Evolutionary conservation across 768 basidiomycete species (phyloP).

Genomic region (Termitomyces sp.): DNA sequence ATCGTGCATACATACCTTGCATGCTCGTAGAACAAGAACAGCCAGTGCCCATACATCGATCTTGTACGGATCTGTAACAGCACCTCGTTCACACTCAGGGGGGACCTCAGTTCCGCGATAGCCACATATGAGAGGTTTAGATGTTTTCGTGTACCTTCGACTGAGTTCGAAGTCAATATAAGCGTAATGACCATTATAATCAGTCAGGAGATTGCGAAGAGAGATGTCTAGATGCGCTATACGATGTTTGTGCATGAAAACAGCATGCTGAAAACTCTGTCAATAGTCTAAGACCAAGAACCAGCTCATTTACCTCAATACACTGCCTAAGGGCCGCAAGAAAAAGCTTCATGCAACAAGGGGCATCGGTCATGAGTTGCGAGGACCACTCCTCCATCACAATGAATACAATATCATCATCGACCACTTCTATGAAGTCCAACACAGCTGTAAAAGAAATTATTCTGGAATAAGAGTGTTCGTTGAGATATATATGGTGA

Average conservation of each 20-base stretch:
- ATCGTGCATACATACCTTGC: slow-evolving; percentile 44
- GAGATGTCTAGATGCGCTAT: slow-evolving; percentile 76
- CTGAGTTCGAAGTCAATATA: slow-evolving; percentile 76
- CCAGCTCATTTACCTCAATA: slow-evolving; percentile 50
- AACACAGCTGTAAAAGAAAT: slow-evolving; percentile 48
- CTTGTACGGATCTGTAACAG: slow-evolving; percentile 58
- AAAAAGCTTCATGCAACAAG: slow-evolving; percentile 51
- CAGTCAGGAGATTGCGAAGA: slow-evolving; percentile 62
- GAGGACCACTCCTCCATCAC: slow-evolving; percentile 83
- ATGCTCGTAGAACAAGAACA: slow-evolving; percentile 59
- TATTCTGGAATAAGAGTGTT: slow-evolving; percentile 9
- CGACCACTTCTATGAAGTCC: slow-evolving; percentile 52
- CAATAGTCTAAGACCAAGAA: background rate
- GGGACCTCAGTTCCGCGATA: slow-evolving; percentile 65
- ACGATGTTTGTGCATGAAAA: slow-evolving; percentile 65
- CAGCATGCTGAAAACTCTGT: slow-evolving; percentile 46
- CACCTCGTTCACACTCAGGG: slow-evolving; percentile 60
- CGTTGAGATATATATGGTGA: background rate
- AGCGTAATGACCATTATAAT: slow-evolving; percentile 61
- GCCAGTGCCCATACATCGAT: slow-evolving; percentile 74
- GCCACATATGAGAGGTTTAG: slow-evolving; percentile 35
- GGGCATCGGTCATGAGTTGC: slow-evolving; percentile 49
- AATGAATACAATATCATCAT: slow-evolving; percentile 59
- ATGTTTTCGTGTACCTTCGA: slow-evolving; percentile 42
- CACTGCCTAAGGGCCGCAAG: slow-evolving; percentile 60